Conservation (phyloP, 2,329 filamentous ascomycete species). For the Colletotrichum sp. region DNA sequence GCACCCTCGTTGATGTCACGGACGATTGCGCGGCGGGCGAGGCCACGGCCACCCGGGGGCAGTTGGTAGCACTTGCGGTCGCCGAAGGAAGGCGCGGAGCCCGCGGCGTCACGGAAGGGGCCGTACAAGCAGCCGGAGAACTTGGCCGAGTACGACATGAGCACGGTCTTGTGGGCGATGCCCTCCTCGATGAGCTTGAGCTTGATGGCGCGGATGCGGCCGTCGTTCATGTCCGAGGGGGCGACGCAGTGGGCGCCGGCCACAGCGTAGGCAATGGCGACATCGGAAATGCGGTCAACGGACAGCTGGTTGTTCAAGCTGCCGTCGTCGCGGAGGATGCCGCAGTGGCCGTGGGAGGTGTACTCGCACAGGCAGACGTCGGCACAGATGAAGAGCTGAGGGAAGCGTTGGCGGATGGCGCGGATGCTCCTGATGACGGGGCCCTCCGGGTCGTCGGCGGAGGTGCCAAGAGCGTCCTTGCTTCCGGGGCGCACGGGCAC, state of each 20-base stretch:
- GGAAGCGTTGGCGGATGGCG: constrained; percentile 83
- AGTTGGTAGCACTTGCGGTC: constrained; percentile 97
- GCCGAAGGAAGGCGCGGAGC: constrained; percentile 88
- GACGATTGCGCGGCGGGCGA: constrained; percentile 87
- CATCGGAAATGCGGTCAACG: constrained; percentile 92
- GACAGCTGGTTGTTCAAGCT: constrained; percentile 92
- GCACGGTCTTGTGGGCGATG: constrained; percentile 85
- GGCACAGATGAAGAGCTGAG: constrained; percentile 86
- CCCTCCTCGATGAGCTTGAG: constrained; percentile 95
- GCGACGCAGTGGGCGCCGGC: constrained; percentile 97
- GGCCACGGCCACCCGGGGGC: constrained; percentile 87
- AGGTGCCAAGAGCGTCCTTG: constrained; percentile 91
- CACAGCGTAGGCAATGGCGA: constrained; percentile 96
- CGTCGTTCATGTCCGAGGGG: constrained; percentile 98
- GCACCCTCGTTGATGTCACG: constrained; percentile 93
- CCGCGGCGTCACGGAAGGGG: constrained; percentile 95
- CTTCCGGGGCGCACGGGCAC: constrained; percentile 81
- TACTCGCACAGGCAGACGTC: constrained; percentile 99
- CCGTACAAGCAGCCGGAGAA: constrained; percentile 97
- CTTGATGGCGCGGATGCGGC: constrained; percentile 96
- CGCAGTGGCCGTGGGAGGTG: constrained; percentile 96
- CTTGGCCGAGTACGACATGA: constrained; percentile 99
- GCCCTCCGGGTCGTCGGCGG: constrained; percentile 90
- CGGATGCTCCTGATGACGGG: constrained; percentile 90
- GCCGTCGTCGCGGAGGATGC: constrained; percentile 91